Evolutionary conservation across 805 yeast genomes (phyloP), one percentile per base, ranked within the genome.

Genomic region (Kregervanrija pseudodelftensis): DNA sequence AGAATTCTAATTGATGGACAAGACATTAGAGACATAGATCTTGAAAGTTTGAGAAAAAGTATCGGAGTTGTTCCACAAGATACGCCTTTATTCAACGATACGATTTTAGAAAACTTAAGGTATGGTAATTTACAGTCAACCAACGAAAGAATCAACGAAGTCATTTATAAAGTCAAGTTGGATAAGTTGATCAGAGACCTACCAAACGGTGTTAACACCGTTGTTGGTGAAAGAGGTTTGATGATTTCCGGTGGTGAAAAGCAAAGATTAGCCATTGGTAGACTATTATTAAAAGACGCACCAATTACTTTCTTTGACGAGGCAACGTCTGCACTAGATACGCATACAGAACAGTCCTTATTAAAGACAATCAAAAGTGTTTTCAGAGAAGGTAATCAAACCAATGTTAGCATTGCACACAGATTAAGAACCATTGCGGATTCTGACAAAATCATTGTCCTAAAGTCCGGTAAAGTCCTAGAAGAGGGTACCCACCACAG

Each of bases 181-280:
- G 76, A 76, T 49, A 61, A 65, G 17, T 67, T 91, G 39, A 72
- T 91, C 12, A 53, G 62, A 5, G 85, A 81, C 37, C 65, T 93
- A 39, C 98, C 99, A 0, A 85, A 85, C 11, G 96, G 97, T 1
- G 69, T 76, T 36, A 70, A 83, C 30, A 93, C 98, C 0, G 71
- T 86, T 46, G 99, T 93, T 13, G 99, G 99, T 40, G 99, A 93
- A 63, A 72, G 95, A 59, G 99, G 99, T n/a, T 74, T 93, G 75
- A 93, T 93, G 99, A 90, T 93, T 39, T 88, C 96, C 22, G 99
- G 99, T n/a, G 99, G 99, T 49, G 99, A 93, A 62, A 90, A 93
- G 61, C 99, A 93, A 65, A 70, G 99, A 50, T 70, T 93, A 37
- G 98, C 99, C 0, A 88, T 93, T 52, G 93, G 97, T 1, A 74